These are phyloP conservation scores for Phytophthora foliorum DNA, from an alignment of 352 stramenopile species.

Conservation along the genomic window DNA sequence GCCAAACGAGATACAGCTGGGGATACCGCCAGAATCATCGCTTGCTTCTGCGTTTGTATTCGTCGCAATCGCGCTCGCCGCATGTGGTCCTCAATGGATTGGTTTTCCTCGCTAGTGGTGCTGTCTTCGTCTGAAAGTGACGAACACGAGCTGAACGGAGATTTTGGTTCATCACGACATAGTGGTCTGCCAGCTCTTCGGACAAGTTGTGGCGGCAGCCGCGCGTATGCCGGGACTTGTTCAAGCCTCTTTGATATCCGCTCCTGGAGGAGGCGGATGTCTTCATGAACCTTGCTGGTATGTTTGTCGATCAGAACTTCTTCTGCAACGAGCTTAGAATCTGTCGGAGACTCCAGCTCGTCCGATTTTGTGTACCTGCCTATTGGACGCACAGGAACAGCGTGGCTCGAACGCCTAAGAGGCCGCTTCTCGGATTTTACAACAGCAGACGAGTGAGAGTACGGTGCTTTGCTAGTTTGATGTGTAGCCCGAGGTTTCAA, in stretches of 20 bases:
- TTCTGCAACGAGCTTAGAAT: conserved; percentile 9
- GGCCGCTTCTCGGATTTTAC: neutral
- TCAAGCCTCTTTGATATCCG: conserved; percentile 70
- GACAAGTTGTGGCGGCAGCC: conserved; percentile 13
- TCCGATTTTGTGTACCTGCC: neutral
- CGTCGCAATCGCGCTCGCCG: conserved; percentile 29
- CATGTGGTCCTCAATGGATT: conserved; percentile 20
- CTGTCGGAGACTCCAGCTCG: neutral
- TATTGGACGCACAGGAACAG: neutral
- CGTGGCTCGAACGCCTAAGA: neutral
- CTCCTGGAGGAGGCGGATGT: conserved; percentile 76
- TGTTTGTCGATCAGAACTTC: conserved; percentile 65
- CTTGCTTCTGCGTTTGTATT: conserved; percentile 32
- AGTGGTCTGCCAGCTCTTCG: neutral
- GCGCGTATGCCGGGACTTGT: conserved; percentile 35
- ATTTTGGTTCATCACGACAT: conserved; percentile 9
- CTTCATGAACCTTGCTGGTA: conserved; percentile 75
- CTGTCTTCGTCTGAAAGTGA: conserved; percentile 45
- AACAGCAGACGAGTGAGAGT: neutral
- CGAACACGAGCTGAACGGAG: conserved; percentile 40
- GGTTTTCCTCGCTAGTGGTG: conserved; percentile 18
- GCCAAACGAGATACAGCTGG: conserved; percentile 23
- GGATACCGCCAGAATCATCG: conserved; percentile 22
- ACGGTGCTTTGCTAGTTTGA: neutral
- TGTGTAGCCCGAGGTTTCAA: neutral